Conservation (phyloP, 2,329 filamentous ascomycete genomes). For the Daldinia sp. region DNA sequence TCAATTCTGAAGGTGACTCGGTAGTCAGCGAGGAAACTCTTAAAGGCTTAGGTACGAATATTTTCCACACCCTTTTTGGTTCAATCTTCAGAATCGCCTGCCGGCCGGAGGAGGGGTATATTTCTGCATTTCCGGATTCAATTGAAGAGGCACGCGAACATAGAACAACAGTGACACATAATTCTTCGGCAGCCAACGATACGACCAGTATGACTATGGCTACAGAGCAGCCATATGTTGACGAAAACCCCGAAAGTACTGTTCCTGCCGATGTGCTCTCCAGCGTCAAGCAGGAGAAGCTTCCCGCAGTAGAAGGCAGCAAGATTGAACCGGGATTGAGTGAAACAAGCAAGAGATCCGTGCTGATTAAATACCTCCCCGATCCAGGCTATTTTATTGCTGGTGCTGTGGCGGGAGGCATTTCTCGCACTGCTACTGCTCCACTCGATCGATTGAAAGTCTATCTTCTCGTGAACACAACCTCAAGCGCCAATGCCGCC, state of each 20-base stretch:
- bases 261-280: conserved; percentile 31
- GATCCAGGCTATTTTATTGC: conserved; percentile 98
- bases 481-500: conserved; percentile 62
- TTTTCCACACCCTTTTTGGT: conserved; percentile 78
- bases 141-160: conserved; percentile 23
- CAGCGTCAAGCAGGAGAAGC: conserved; percentile 33
- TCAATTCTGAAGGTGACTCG: conserved; percentile 94
- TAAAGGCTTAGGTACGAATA: conserved; percentile 90
- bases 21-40: conserved; percentile 89
- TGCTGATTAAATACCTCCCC: conserved; percentile 75
- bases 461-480: conserved; percentile 92
- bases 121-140: conserved; percentile 26
- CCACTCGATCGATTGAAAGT: conserved; percentile 97
- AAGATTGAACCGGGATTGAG: conserved; percentile 46
- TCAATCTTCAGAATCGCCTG: conserved; percentile 74
- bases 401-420: conserved; percentile 91
- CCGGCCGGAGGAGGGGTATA: conserved; percentile 47
- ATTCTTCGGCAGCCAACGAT: conserved; percentile 28
- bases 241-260: conserved; percentile 24
- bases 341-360: conserved; percentile 54
- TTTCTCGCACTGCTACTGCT: conserved; percentile 93
- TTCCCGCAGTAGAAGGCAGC: conserved; percentile 38
- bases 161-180: conserved; percentile 17
- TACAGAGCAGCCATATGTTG: conserved; percentile 30
- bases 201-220: conserved; percentile 32